Evolutionary conservation across 108 stramenopile genomes (phyloP).

Genomic region (Cyclostephanos tholiformis): DNA sequence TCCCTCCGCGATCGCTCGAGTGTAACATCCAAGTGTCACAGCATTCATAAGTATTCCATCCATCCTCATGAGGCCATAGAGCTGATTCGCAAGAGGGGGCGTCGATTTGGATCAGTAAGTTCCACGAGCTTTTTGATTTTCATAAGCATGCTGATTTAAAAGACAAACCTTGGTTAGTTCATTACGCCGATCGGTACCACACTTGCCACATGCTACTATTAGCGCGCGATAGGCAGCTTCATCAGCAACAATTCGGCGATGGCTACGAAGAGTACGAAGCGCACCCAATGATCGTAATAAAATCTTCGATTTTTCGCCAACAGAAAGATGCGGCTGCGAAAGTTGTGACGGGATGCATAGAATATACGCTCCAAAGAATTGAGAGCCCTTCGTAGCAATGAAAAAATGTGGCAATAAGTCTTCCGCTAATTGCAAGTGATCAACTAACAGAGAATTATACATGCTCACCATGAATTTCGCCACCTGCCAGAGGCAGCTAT

Average conservation of each 20-base stretch:
- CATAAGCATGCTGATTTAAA: too few species aligned
- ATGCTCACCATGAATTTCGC: conserved; percentile 77
- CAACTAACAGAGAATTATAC: neutral
- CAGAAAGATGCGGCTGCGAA: conserved; percentile 55
- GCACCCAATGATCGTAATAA: conserved; percentile 84
- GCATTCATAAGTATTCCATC: conserved; percentile 87
- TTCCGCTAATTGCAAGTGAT: neutral
- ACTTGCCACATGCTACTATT: conserved; percentile 85
- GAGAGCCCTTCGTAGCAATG: conserved; percentile 57
- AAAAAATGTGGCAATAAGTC: neutral
- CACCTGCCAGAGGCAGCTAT: conserved; percentile 84
- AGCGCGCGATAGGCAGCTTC: conserved; percentile 85
- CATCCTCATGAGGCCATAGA: conserved; percentile 77
- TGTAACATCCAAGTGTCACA: conserved; percentile 88
- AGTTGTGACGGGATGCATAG: conserved; percentile 78
- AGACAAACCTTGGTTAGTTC: too few species aligned
- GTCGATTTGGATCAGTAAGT: too few species aligned
- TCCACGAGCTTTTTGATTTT: too few species aligned
- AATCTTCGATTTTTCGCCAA: conserved; percentile 69
- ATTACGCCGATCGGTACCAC: conserved; percentile 65
- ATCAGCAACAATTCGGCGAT: conserved; percentile 78
- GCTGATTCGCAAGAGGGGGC: too few species aligned
- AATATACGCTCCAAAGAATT: conserved; percentile 80
- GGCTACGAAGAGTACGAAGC: conserved; percentile 68
- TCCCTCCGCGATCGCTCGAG: conserved; percentile 84